phyloP scores from a whole-genome alignment of 2,329 filamentous ascomycete species.

The Fusarium sp. region DNA sequence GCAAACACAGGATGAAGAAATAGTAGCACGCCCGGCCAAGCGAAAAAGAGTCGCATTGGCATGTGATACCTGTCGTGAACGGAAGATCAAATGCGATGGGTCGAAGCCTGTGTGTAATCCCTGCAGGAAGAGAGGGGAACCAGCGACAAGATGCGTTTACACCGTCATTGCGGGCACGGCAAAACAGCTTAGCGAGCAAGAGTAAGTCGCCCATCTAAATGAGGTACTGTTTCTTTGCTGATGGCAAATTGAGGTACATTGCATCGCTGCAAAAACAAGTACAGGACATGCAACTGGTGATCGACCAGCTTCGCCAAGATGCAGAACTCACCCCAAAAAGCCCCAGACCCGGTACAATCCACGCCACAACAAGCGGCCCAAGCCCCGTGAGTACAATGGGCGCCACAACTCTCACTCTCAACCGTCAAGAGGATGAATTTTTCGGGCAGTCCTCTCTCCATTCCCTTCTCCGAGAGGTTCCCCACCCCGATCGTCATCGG shows the following conservation, averaged over 20 bases:
- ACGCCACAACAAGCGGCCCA: background rate
- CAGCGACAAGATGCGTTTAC: background rate
- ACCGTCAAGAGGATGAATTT: background rate
- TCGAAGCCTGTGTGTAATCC: background rate
- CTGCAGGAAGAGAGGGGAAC: conserved; percentile 1
- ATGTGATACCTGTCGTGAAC: conserved; percentile 6
- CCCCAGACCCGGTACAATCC: background rate
- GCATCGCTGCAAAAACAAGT: background rate
- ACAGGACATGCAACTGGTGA: background rate
- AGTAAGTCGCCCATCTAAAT: background rate
- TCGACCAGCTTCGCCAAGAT: conserved; percentile 3
- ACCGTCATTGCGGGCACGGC: background rate
- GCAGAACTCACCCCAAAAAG: background rate
- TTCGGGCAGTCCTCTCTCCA: background rate
- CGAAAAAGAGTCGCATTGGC: conserved; percentile 12
- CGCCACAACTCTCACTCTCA: background rate
- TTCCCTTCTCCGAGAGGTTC: conserved; percentile 5
- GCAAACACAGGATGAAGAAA: background rate
- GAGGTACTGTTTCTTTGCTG: background rate
- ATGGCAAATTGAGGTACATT: background rate
- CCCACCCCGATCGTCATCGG: background rate
- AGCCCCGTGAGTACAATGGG: conserved; percentile 17
- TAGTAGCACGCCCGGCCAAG: background rate
- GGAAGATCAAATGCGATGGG: conserved; percentile 12
- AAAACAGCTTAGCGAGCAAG: background rate